phyloP scores from a whole-genome alignment of 257 asterid species.

The Verbena officinalis region DNA sequence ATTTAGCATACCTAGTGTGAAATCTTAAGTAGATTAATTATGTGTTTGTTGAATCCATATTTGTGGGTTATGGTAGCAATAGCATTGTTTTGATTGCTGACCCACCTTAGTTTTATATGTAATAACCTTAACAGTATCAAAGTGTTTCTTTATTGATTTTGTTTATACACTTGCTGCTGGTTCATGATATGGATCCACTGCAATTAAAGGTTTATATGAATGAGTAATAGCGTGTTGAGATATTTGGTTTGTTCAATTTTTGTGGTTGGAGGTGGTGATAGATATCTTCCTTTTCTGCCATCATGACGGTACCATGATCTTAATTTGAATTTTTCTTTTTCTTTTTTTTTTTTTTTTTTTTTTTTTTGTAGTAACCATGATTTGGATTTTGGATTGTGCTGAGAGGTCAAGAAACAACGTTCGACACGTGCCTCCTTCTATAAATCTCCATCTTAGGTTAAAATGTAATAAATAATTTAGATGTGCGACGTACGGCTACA shows the following conservation, averaged over 20 bases:
- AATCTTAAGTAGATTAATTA: neutral
- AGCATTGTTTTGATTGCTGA: slow-evolving; percentile 1
- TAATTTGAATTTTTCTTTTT: no score
- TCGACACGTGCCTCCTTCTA: neutral
- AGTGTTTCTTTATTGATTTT: neutral
- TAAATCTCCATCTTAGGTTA: neutral
- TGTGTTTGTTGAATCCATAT: neutral
- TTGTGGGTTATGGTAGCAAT: slow-evolving; percentile 11
- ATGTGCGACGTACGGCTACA: neutral
- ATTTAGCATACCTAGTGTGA: slow-evolving; percentile 7
- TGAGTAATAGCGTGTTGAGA: neutral
- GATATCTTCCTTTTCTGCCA: neutral
- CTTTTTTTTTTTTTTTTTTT: no score
- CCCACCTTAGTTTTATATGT: neutral
- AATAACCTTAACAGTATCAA: neutral
- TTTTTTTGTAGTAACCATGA: no score
- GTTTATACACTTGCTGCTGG: neutral
- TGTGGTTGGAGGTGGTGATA: neutral
- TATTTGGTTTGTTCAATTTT: neutral
- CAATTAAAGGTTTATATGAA: neutral
- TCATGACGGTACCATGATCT: neutral
- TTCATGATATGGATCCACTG: slow-evolving; percentile 4
- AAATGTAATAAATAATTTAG: neutral
- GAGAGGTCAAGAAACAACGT: neutral
- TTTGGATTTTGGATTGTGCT: no score